Evolutionary conservation across 1,284 basidiomycete species (phyloP), one percentile per base, ranked within the genome.

Genomic region (Stygiomarasmius scandens): DNA sequence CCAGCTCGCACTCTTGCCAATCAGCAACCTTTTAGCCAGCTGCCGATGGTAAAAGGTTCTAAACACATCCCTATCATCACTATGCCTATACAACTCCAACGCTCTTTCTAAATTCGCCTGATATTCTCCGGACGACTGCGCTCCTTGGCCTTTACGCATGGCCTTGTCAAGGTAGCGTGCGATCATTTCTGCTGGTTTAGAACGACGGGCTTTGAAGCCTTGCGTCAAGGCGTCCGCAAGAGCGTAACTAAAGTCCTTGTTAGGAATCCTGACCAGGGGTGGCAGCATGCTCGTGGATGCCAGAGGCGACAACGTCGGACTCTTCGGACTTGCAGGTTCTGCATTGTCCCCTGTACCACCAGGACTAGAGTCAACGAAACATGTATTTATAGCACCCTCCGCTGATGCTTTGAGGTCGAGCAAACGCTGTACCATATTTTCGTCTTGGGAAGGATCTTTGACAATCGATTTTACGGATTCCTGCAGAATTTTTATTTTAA

Each of bases 141-240:
- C 25, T 8, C 34, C 32, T 70, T 95, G 93, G 0, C 96, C 95
- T 58, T 85, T 86, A 44, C 94, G 84, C 86, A 98, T 90, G 38
- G 90, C 84, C 47, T 80, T 82, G 71, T 98, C 96, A 43, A 98
- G 78, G 68, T 92, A 87, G 69, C 94, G 95, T 11, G 97, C 96
- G 57, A 97, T 92, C 83, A 96, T 89, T 74, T 98, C 96, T 0
- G 96, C 96, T 3, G 95, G 95, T 63, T 92, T 95, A 67, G 89
- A 91, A 55, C 87, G 86, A 22, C 95, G 82, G 23, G 83, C 81
- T 67, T 90, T 91, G 77, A 98, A 90, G 34, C 92, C 94, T 12
- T 72, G 74, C n/a, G 86, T 79, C 73, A 97, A 96, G 0, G 90
- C 92, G 58, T 92, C 89, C 1, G 74, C 74, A n/a, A 87, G 73